Evolutionary conservation across 2,329 filamentous ascomycete species (phyloP).

Genomic region (Cladophialophora carrionii): DNA sequence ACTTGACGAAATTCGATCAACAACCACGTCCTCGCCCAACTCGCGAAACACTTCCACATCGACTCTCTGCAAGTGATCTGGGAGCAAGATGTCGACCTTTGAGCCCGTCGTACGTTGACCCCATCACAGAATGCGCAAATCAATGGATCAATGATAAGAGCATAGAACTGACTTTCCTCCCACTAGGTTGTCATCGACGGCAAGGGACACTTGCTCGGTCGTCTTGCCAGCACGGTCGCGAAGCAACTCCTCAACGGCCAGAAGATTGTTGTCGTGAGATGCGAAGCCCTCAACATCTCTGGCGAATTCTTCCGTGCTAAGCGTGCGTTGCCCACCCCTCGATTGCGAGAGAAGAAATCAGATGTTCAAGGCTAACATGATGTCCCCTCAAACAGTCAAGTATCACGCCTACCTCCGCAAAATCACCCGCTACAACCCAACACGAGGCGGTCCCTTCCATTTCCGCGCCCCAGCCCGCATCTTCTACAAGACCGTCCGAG

Average conservation of each 20-base stretch:
- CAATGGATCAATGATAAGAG: neutral
- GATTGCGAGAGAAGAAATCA: neutral
- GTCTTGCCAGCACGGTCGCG: slow-evolving; percentile 62
- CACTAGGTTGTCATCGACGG: slow-evolving; percentile 95
- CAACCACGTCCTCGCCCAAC: slow-evolving; percentile 32
- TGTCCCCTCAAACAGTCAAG: slow-evolving; percentile 74
- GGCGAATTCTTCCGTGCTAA: slow-evolving; percentile 99
- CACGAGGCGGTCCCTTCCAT: slow-evolving; percentile 99
- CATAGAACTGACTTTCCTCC: slow-evolving; percentile 49
- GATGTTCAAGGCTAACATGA: slow-evolving; percentile 30
- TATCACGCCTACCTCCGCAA: slow-evolving; percentile 99
- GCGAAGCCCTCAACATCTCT: slow-evolving; percentile 99
- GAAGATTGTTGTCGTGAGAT: slow-evolving; percentile 98
- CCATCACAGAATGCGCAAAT: slow-evolving; percentile 7
- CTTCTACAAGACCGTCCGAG: slow-evolving; percentile 99
- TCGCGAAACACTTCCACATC: slow-evolving; percentile 26
- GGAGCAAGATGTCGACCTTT: slow-evolving; percentile 66
- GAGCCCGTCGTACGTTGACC: slow-evolving; percentile 64
- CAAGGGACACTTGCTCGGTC: slow-evolving; percentile 99
- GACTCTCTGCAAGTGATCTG: slow-evolving; percentile 32
- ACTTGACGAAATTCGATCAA: slow-evolving; percentile 15
- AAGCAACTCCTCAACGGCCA: slow-evolving; percentile 56
- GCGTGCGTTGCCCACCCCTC: slow-evolving; percentile 65
- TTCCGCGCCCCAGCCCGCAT: slow-evolving; percentile 99
- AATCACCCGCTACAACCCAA: slow-evolving; percentile 99